Evolutionary conservation across 495 filamentous ascomycete genomes (phyloP).

Genomic region (Mytilinidion resinicola): DNA sequence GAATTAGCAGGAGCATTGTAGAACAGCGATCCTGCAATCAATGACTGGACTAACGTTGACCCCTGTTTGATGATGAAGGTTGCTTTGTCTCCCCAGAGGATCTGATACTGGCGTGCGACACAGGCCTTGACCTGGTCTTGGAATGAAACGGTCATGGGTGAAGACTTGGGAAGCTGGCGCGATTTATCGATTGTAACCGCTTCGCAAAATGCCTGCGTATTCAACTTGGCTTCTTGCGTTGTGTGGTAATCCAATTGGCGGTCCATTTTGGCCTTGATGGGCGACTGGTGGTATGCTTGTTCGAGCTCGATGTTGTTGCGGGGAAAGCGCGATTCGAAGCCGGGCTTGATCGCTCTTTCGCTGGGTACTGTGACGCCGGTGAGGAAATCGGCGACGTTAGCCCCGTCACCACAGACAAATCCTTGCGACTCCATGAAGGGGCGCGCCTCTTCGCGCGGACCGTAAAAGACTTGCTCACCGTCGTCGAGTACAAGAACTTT

Average conservation of each 20-base stretch:
- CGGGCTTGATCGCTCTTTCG: constrained; percentile 56
- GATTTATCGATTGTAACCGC: constrained; percentile 53
- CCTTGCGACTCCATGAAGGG: constrained; percentile 63
- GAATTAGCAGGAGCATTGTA: constrained; percentile 44
- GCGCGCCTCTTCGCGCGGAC: constrained; percentile 54
- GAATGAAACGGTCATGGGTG: constrained; percentile 63
- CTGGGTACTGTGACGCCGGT: constrained; percentile 68
- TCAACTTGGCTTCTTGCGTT: constrained; percentile 60
- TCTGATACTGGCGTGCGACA: constrained; percentile 66
- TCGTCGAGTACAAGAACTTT: constrained; percentile 63
- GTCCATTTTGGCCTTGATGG: constrained; percentile 51
- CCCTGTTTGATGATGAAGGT: constrained; percentile 56
- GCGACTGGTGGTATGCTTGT: constrained; percentile 47
- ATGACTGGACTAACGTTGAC: constrained; percentile 35
- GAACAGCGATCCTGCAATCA: constrained; percentile 44
- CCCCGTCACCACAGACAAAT: constrained; percentile 56
- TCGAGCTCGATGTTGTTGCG: constrained; percentile 57
- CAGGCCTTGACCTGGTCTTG: constrained; percentile 60
- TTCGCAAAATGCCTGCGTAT: constrained; percentile 60
- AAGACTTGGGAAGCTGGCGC: constrained; percentile 53
- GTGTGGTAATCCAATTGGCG: constrained; percentile 52
- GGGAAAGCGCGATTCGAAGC: constrained; percentile 55
- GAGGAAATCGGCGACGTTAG: constrained; percentile 66
- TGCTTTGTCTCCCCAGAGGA: constrained; percentile 62
- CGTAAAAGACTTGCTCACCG: constrained; percentile 58